These are phyloP conservation scores for Kwoniella mangroviensis DNA, from an alignment of 768 basidiomycete genomes.

Conservation along the genomic window DNA sequence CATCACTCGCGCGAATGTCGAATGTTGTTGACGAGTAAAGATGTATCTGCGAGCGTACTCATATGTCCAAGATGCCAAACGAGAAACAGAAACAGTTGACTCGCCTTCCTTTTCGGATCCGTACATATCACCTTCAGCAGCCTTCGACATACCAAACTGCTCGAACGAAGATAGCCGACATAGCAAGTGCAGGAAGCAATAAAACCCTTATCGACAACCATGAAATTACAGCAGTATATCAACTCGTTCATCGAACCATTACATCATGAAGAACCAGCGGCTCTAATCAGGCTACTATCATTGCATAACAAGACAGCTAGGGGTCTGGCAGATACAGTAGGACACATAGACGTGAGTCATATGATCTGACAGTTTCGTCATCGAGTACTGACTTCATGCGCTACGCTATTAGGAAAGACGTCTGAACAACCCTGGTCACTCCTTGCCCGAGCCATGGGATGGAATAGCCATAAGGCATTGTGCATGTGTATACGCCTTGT, in stretches of 20 bases:
- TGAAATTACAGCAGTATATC: slow-evolving; percentile 52
- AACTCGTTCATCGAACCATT: slow-evolving; percentile 44
- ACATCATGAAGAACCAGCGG: slow-evolving; percentile 33
- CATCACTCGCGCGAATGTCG: not conserved
- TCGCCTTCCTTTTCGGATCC: not conserved
- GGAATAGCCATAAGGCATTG: slow-evolving; percentile 50
- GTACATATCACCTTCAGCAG: not conserved
- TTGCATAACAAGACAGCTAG: slow-evolving; percentile 45
- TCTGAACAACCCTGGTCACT: slow-evolving; percentile 42
- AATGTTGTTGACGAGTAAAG: not conserved
- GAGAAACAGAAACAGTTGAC: too few species aligned
- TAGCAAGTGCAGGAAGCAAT: not conserved
- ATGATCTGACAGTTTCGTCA: not conserved
- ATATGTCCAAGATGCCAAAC: too few species aligned
- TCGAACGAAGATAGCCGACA: too few species aligned
- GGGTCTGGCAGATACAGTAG: slow-evolving; percentile 47
- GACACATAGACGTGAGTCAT: slow-evolving; percentile 42
- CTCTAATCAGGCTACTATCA: slow-evolving; percentile 38
- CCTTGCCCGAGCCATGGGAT: slow-evolving; percentile 51
- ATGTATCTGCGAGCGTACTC: too few species aligned
- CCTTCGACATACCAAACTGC: not conserved
- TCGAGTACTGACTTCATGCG: not conserved
- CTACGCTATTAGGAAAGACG: slow-evolving; percentile 36
- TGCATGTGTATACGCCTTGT: slow-evolving; percentile 44
- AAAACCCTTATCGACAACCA: slow-evolving; percentile 6